Evolutionary conservation across 495 filamentous ascomycete genomes (phyloP).

Genomic region (Chaetomidium leptoderma): DNA sequence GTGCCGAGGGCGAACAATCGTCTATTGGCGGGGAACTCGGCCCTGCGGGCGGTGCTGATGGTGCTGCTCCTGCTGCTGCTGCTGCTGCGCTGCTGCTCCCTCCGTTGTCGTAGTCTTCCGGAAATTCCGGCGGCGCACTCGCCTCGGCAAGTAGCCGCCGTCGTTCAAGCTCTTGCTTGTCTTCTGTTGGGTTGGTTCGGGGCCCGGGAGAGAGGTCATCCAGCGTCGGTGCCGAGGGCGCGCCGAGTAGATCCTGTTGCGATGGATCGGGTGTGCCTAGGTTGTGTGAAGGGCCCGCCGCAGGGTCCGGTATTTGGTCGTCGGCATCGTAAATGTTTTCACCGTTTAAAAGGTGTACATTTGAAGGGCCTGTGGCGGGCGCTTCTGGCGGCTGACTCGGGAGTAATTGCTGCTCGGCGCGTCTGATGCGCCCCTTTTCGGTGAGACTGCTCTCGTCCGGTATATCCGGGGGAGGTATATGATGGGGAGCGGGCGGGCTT

Average conservation of each 20-base stretch:
- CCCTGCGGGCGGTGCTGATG: conserved; percentile 1
- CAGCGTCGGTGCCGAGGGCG: conserved; percentile 45
- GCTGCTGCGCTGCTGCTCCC: conserved; percentile 18
- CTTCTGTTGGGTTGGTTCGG: conserved; percentile 51
- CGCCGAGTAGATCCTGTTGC: conserved; percentile 15
- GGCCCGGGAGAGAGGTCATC: conserved; percentile 41
- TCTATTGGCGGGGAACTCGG: conserved; percentile 16
- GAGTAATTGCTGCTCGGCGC: conserved; percentile 63
- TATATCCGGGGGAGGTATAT: conserved; percentile 53
- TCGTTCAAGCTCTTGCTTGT: conserved; percentile 83
- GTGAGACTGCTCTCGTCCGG: conserved; percentile 51
- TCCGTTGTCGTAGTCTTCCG: conserved; percentile 43
- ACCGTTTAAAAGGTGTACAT: conserved; percentile 29
- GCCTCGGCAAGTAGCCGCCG: conserved; percentile 66
- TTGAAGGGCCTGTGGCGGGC: conserved; percentile 44
- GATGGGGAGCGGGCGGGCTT: conserved; percentile 31
- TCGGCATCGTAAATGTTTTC: conserved; percentile 41
- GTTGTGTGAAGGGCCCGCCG: conserved; percentile 5
- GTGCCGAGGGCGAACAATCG: conserved; percentile 56
- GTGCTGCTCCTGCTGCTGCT: conserved; percentile 13
- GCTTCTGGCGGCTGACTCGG: conserved; percentile 63
- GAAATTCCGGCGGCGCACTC: conserved; percentile 59
- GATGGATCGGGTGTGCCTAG: not conserved
- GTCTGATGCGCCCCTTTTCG: conserved; percentile 65
- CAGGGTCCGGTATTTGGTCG: conserved; percentile 20